These are phyloP conservation scores for Lagenidium sp. DNA, from an alignment of 352 stramenopile genomes.

Conservation along the genomic window DNA sequence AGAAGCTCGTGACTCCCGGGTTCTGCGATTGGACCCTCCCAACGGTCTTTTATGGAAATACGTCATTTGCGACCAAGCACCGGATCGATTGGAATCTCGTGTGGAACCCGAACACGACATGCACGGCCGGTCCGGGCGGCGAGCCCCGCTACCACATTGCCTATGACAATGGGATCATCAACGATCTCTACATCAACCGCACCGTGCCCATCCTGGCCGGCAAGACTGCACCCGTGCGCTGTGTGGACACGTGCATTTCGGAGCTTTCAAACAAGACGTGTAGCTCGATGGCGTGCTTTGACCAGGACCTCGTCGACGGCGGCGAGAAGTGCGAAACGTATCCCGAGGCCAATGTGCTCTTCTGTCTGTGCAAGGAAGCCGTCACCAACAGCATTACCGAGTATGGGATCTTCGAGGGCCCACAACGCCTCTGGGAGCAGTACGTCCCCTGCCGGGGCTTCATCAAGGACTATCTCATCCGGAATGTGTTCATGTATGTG, in stretches of 20 bases:
- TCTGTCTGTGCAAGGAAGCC: constrained; percentile 58
- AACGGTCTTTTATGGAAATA: constrained; percentile 50
- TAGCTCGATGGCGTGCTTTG: constrained; percentile 59
- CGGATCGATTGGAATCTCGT: constrained; percentile 31
- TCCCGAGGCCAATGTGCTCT: constrained; percentile 43
- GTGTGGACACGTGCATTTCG: constrained; percentile 47
- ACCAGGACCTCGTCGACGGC: constrained; percentile 19
- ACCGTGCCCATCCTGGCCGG: constrained; percentile 1
- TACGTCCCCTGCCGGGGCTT: constrained; percentile 51
- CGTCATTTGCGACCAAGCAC: constrained; percentile 7
- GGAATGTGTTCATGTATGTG: constrained; percentile 59
- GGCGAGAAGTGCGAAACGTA: constrained; percentile 54
- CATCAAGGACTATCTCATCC: constrained; percentile 52
- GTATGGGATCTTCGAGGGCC: constrained; percentile 40
- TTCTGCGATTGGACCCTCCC: constrained; percentile 50
- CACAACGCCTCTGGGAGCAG: constrained; percentile 39
- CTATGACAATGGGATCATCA: constrained; percentile 54
- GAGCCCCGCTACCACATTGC: constrained; percentile 43
- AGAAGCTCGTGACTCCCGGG: constrained; percentile 42
- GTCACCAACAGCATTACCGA: constrained; percentile 33
- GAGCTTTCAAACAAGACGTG: constrained; percentile 41
- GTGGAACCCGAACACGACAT: constrained; percentile 53
- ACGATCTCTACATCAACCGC: constrained; percentile 19
- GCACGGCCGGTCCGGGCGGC: constrained; percentile 8
- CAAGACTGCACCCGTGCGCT: constrained; percentile 20